Conservation (phyloP, 441 rosid genomes). For the Mallotus japonicus region DNA sequence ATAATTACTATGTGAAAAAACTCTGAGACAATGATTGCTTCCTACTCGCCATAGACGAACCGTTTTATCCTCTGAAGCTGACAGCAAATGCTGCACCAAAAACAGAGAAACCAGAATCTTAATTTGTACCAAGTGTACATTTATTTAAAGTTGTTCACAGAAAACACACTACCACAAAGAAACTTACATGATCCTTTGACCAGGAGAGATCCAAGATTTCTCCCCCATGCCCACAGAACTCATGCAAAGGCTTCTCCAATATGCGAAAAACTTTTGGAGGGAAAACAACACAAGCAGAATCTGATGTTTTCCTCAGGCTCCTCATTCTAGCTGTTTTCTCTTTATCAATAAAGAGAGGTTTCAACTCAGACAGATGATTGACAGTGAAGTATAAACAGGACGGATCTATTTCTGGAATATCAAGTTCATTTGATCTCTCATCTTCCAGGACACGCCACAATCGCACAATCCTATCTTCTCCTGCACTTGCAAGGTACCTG, state of each 20-base stretch:
- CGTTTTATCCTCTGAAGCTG: slow-evolving; percentile 58
- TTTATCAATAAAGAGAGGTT: slow-evolving; percentile 42
- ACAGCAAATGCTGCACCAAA: slow-evolving; percentile 41
- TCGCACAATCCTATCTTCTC: slow-evolving; percentile 73
- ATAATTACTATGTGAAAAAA: slow-evolving; percentile 54
- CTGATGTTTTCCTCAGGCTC: slow-evolving; percentile 45
- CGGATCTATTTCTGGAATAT: slow-evolving; percentile 53
- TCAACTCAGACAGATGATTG: slow-evolving; percentile 55
- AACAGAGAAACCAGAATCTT: slow-evolving; percentile 17
- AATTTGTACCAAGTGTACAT: slow-evolving; percentile 39
- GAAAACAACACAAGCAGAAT: slow-evolving; percentile 65
- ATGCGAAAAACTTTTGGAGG: slow-evolving; percentile 68
- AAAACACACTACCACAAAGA: slow-evolving; percentile 6
- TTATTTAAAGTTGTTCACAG: slow-evolving; percentile 31
- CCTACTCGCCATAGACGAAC: slow-evolving; percentile 74
- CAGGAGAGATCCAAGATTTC: slow-evolving; percentile 85
- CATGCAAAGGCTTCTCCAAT: slow-evolving; percentile 69
- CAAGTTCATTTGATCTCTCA: slow-evolving; percentile 47
- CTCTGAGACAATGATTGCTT: slow-evolving; percentile 40
- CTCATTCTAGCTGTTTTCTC: slow-evolving; percentile 45
- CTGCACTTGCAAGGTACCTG: slow-evolving; percentile 69
- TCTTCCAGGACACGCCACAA: slow-evolving; percentile 72
- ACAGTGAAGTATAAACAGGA: slow-evolving; percentile 58
- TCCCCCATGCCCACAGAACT: slow-evolving; percentile 64
- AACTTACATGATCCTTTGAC: slow-evolving; percentile 66